Conservation (phyloP, 2,329 filamentous ascomycete species). For the Aureobasidium pullulans region DNA sequence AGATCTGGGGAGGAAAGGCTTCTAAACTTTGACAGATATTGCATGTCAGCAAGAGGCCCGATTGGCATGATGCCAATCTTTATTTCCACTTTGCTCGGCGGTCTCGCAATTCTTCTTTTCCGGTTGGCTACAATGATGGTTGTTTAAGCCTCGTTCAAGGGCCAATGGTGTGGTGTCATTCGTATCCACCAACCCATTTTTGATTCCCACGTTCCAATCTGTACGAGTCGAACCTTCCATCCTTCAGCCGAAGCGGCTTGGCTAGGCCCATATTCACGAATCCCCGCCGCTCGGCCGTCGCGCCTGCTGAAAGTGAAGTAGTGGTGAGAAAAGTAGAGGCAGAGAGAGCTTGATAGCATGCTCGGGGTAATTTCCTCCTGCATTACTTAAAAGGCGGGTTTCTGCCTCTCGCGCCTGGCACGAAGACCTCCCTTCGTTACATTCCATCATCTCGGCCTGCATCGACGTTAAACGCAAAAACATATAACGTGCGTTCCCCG, state of each 20-base stretch:
- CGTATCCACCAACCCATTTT: background rate
- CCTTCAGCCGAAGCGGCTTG: constrained; percentile 6
- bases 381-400: background rate
- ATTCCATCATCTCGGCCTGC: constrained; percentile 12
- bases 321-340: background rate
- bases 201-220: background rate
- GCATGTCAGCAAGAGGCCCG: background rate
- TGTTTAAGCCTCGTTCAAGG: background rate
- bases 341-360: background rate
- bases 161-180: background rate
- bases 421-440: constrained; percentile 2
- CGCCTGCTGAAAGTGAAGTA: background rate
- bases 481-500: constrained; percentile 12
- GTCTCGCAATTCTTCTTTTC: background rate
- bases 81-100: constrained; percentile 7
- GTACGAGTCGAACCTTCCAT: background rate
- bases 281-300: background rate
- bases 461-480: constrained; percentile 7
- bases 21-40: background rate
- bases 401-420: background rate
- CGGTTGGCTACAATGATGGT: background rate
- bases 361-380: constrained; percentile 10
- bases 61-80: constrained; percentile 1
- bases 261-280: constrained; percentile 10
- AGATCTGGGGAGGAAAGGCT: background rate